Base-by-base conservation (phyloP, 495 filamentous ascomycete genomes). In the Lophiostoma macrostomum region DNA sequence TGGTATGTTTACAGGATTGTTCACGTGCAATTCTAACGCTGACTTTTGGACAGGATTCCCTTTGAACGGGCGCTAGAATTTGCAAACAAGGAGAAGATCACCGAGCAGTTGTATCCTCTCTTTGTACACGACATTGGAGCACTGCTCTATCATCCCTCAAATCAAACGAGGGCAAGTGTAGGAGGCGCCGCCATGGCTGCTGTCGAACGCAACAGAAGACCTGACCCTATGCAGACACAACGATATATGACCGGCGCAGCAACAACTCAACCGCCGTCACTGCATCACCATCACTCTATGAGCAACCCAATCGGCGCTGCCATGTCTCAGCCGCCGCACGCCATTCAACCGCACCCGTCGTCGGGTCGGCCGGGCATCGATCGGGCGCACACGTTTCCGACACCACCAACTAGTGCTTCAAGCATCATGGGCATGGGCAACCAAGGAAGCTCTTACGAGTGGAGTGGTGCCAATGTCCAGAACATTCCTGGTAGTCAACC, bases 11-110 rank as follows among this genome's bases (percentile, higher is more conserved):
- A 27, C 27, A 10, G 16, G 10, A 42, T 11, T 25, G 5, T 5
- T 18, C 5, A 13, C 37, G 2, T 36, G 29, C 30, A 25, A 5
- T 48, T 1, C 11, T 23, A 19, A 5, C 62, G 30, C 46, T 64
- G 50, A 56, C n/a, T 54, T 31, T 42, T 12, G 12, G 38, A 48
- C 60, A 96, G 91, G 91, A 98, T 98, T 65, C 93, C 93, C 7
- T 98, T 94, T 60, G 94, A 97, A 52, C 82, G 94, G 45, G 93
- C 93, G 1, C 73, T 98, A 34, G 93, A 98, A 59, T 98, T 98
- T 65, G 94, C 93, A 31, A 98, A 98, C 74, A 96, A 96, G 77
- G 93, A 98, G 71, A 96, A 97, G 73, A 98, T 98, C 58, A 97
- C 94, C 0, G 91, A 98, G 69, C 71, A 88, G 11, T 69, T 98